Evolutionary conservation across 2,329 filamentous ascomycete species (phyloP).

Genomic region (Didymella lethalis): DNA sequence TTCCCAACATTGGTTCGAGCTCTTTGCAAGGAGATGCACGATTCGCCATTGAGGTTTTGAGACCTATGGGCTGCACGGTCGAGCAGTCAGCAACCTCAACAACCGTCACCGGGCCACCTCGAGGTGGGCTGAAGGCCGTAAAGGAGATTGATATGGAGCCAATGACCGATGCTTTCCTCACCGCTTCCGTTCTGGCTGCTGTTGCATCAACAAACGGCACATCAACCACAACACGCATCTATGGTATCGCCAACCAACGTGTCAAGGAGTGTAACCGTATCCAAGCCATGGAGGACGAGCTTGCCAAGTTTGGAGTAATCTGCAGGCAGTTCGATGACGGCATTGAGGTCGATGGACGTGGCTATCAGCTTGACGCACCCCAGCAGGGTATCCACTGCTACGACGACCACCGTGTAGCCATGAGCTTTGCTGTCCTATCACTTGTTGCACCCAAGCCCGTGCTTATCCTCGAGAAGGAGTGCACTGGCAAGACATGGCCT

Average conservation of each 20-base stretch:
- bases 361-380: constrained; percentile 60
- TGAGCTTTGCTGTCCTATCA: constrained; percentile 95
- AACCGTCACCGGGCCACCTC: constrained; percentile 86
- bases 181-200: constrained; percentile 89
- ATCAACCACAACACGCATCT: constrained; percentile 77
- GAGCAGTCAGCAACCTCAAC: constrained; percentile 85
- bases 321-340: constrained; percentile 92
- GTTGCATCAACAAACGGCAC: constrained; percentile 75
- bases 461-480: constrained; percentile 86
- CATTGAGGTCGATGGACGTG: constrained; percentile 74
- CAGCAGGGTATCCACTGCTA: constrained; percentile 84
- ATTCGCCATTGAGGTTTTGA: constrained; percentile 88
- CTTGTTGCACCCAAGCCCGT: constrained; percentile 74
- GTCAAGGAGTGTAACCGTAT: constrained; percentile 99
- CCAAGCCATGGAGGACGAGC: constrained; percentile 90
- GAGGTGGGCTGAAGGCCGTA: constrained; percentile 76
- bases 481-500: constrained; percentile 97
- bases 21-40: constrained; percentile 95
- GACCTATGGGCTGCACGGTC: constrained; percentile 92
- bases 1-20: constrained; percentile 92
- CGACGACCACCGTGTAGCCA: constrained; percentile 96
- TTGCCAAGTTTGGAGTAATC: constrained; percentile 89
- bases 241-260: constrained; percentile 94
- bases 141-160: constrained; percentile 95
- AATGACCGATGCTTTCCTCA: constrained; percentile 98